Conservation (phyloP, 2,329 filamentous ascomycete genomes). For the Colletotrichum noveboracense region DNA sequence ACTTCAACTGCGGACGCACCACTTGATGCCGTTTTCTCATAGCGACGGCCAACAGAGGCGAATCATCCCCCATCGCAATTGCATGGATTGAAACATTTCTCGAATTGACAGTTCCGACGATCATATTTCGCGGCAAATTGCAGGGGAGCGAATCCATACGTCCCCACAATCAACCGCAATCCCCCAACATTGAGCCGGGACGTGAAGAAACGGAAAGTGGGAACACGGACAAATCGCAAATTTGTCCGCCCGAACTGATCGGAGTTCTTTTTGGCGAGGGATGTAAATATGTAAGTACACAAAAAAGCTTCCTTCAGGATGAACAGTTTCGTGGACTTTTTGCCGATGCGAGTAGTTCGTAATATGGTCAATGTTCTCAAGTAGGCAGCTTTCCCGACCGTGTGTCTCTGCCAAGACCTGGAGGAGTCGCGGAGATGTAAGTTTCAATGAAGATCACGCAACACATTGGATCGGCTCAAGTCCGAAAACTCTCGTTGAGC, state of each 20-base stretch:
- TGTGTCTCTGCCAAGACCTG: neutral
- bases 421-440: neutral
- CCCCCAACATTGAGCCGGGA: neutral
- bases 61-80: neutral
- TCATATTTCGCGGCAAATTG: neutral
- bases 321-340: accelerated
- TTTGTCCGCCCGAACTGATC: neutral
- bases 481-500: neutral
- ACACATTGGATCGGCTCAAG: neutral
- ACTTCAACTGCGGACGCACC: neutral
- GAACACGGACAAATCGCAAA: neutral
- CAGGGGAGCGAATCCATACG: neutral
- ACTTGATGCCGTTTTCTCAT: neutral
- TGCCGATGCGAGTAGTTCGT: neutral
- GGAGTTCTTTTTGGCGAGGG: neutral
- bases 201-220: neutral
- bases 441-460: neutral
- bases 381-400: neutral
- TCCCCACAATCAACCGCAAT: neutral
- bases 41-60: neutral
- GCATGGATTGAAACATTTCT: neutral
- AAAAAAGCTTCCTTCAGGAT: neutral
- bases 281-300: no score
- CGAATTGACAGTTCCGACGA: neutral
- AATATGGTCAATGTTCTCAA: neutral